Evolutionary conservation across 139 green algal species (phyloP), one percentile per base, ranked within the genome.

Genomic region (Chlorella ohadii): DNA sequence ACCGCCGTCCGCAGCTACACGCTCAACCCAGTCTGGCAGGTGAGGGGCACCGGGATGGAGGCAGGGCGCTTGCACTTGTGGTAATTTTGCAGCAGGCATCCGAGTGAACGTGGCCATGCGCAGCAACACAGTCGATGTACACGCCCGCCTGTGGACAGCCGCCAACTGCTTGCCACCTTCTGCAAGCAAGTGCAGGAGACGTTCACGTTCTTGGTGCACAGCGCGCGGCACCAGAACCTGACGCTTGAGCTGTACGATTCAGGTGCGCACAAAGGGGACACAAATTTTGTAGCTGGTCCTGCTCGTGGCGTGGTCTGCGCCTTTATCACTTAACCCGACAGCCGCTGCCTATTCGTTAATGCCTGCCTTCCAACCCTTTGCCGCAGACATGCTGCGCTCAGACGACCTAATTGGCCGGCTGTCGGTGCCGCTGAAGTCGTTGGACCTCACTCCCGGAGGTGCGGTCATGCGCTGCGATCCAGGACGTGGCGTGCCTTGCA

Each of bases 151-250:
- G n/a, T n/a, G n/a, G n/a, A n/a, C n/a, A n/a, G n/a, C n/a, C n/a
- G n/a, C n/a, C n/a, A n/a, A n/a, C n/a, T n/a, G n/a, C n/a, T n/a
- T n/a, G 44, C 44, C 9, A 51, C 44, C 44, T 51, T 6, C 44
- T 9, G 44, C 44, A 51, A 51, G 9, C 44, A 9, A 16, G 44
- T 51, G 44, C 44, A 85, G n/a, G 86, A 89, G 33, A 55, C 39
- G 5, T 87, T 89, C 64, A 81, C 72, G 31, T 74, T 89, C n/a
- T 11, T 87, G 41, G 86, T 89, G 64, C 81, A 89, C 81, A 59
- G 56, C 44, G 4, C 34, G 1, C 15, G 39, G 31, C 65, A 85
- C 57, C 80, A 89, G 68, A 19, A 23, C 20, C 59, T 89, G 12
- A 56, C 17, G 28, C 51, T 89, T 33, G 44, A 57, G 23, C 51